These are phyloP conservation scores for Colletotrichum sp. DNA, from an alignment of 2,329 filamentous ascomycete genomes.

Conservation along the genomic window DNA sequence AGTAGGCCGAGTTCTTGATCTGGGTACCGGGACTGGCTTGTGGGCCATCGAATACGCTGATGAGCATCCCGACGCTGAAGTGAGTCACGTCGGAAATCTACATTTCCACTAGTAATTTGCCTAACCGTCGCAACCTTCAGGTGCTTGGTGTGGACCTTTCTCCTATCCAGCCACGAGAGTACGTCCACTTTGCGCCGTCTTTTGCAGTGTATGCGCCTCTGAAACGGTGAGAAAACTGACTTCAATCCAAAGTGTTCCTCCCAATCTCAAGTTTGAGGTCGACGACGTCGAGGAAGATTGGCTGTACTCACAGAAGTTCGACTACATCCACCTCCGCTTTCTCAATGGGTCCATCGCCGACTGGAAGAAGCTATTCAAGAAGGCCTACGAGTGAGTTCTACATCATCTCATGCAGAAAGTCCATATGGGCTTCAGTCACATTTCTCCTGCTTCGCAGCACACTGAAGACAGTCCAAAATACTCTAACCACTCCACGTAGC, in stretches of 20 bases:
- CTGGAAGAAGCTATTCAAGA: conserved; percentile 50
- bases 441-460: neutral
- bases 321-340: conserved; percentile 63
- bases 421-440: conserved; percentile 22
- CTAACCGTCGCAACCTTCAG: neutral
- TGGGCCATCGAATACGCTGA: neutral
- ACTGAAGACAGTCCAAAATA: neutral
- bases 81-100: neutral
- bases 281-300: conserved; percentile 36
- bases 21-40: neutral
- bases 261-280: conserved; percentile 41
- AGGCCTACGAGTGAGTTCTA: conserved; percentile 41
- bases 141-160: conserved; percentile 43
- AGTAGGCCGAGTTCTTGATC: neutral
- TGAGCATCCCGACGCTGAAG: neutral
- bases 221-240: neutral
- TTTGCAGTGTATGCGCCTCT: too few relatives aligned
- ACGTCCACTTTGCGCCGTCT: neutral
- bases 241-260: conserved; percentile 34
- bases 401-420: neutral
- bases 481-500: neutral
- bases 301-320: conserved; percentile 48
- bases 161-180: conserved; percentile 43
- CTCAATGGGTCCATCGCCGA: conserved; percentile 59
- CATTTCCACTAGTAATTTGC: neutral